phyloP scores from a whole-genome alignment of 2,329 filamentous ascomycete genomes.

The Fusarium circinatum region DNA sequence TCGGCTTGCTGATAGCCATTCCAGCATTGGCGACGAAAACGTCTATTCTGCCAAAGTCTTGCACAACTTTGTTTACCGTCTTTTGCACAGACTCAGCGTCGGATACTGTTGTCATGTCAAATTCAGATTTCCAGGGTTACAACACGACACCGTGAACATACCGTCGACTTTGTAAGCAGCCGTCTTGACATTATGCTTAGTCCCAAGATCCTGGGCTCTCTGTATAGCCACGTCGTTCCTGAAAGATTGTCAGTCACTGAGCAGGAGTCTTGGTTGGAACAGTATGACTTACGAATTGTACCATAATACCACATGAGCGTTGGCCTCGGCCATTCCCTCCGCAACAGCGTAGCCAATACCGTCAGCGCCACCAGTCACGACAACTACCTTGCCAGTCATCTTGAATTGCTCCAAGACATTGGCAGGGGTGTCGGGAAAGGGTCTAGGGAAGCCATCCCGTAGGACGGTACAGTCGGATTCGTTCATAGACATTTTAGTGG shows the following conservation, averaged over 20 bases:
- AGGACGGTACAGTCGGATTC: not conserved
- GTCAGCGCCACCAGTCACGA: slow-evolving; percentile 56
- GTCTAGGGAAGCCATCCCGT: slow-evolving; percentile 21
- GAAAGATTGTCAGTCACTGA: not conserved
- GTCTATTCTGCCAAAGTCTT: not conserved
- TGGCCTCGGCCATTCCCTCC: slow-evolving; percentile 58
- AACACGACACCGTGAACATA: not conserved
- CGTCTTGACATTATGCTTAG: not conserved
- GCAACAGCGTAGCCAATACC: slow-evolving; percentile 57
- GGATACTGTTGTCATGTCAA: not conserved
- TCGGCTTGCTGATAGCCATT: slow-evolving; percentile 58
- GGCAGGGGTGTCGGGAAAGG: slow-evolving; percentile 33
- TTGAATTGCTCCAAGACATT: slow-evolving; percentile 51
- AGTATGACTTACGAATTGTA: slow-evolving; percentile 18
- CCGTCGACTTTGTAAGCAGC: not conserved
- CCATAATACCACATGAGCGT: slow-evolving; percentile 51
- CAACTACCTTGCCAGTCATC: slow-evolving; percentile 53
- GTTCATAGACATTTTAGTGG: not conserved
- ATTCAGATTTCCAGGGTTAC: too few species aligned
- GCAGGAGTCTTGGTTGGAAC: not conserved
- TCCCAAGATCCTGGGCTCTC: not conserved
- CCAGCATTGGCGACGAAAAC: not conserved
- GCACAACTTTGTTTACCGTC: not conserved
- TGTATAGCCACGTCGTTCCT: not conserved
- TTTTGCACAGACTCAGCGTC: not conserved